Evolutionary conservation across 306 rosid genomes (phyloP).

Genomic region (Calophaca sinica): DNA sequence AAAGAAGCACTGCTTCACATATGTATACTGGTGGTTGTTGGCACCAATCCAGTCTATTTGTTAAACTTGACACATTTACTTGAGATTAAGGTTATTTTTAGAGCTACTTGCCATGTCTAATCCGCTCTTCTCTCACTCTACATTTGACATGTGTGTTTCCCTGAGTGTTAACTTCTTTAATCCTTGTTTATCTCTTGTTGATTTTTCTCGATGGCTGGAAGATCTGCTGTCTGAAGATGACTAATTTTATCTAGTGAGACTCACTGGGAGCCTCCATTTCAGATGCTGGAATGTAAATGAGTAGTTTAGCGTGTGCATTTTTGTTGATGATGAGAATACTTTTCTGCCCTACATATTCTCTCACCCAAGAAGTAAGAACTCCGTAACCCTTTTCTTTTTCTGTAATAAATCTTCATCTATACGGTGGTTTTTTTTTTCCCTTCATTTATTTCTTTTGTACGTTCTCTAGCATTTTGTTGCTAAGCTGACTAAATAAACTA

Average conservation of each 20-base stretch:
- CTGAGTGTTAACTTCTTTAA: constrained; percentile 8
- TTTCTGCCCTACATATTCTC: neutral
- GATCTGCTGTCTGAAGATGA: neutral
- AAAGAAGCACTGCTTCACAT: constrained; percentile 24
- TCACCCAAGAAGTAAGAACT: neutral
- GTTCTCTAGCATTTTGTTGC: no score
- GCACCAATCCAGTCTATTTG: constrained; percentile 25
- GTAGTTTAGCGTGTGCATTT: neutral
- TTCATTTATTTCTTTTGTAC: no score
- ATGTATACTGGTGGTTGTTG: constrained; percentile 31
- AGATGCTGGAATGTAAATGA: neutral
- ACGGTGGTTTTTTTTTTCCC: neutral
- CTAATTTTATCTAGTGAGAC: neutral
- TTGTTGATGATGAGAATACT: neutral
- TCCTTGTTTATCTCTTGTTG: neutral
- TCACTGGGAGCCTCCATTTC: constrained; percentile 6
- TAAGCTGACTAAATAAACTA: no score
- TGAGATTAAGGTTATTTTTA: constrained; percentile 10
- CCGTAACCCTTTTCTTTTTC: neutral
- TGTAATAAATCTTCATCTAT: neutral
- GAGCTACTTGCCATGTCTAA: constrained; percentile 10
- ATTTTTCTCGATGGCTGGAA: neutral
- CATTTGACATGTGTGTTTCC: constrained; percentile 1
- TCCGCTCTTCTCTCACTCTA: neutral
- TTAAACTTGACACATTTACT: constrained; percentile 18